Conservation (phyloP, 2,329 filamentous ascomycete species). For the Xylariomycetidae sp. region DNA sequence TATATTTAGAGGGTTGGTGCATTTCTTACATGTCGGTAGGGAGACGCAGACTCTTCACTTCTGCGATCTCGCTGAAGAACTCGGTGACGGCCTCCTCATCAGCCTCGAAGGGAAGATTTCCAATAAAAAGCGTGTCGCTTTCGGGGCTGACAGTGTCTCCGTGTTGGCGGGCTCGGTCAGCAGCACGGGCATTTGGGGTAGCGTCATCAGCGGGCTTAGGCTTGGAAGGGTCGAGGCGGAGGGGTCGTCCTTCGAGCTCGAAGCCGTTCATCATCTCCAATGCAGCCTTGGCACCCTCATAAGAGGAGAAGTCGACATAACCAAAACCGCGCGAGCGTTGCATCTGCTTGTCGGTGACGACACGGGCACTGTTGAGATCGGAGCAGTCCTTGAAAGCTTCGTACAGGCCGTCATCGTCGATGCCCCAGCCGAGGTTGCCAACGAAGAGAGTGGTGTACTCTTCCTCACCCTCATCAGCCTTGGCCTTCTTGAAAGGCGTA, state of each 20-base stretch:
- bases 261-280: constrained; percentile 69
- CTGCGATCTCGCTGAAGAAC: constrained; percentile 67
- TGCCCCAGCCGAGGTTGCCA: constrained; percentile 85
- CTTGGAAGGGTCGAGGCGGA: constrained; percentile 77
- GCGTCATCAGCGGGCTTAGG: constrained; percentile 55
- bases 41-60: constrained; percentile 75
- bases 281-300: constrained; percentile 65
- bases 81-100: constrained; percentile 70
- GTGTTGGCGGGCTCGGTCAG: constrained; percentile 62
- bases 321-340: constrained; percentile 89
- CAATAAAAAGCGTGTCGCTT: constrained; percentile 84
- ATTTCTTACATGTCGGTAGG: constrained; percentile 71
- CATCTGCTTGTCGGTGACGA: constrained; percentile 77
- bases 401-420: constrained; percentile 77
- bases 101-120: constrained; percentile 82
- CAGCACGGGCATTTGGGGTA: constrained; percentile 51
- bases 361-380: constrained; percentile 66
- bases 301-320: constrained; percentile 79
- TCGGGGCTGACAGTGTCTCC: constrained; percentile 77
- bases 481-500: constrained; percentile 61
- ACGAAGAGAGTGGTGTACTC: constrained; percentile 72
- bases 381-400: constrained; percentile 78
- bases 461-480: constrained; percentile 48
- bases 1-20: neutral
- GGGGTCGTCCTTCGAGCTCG: constrained; percentile 67